These are phyloP conservation scores for Fonsecaea multimorphosa DNA, from an alignment of 2,329 filamentous ascomycete species.

Conservation along the genomic window DNA sequence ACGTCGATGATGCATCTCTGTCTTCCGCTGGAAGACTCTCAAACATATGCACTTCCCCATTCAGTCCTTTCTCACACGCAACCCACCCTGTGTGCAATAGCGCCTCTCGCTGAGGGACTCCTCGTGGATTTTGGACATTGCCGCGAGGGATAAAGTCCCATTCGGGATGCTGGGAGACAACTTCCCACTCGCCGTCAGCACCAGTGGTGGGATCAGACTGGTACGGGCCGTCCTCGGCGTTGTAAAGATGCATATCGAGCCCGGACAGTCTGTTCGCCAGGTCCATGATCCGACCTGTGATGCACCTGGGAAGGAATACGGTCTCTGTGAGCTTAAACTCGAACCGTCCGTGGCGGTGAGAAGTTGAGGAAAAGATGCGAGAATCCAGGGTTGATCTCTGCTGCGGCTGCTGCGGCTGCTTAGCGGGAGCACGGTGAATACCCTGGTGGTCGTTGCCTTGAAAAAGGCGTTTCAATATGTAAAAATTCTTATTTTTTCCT, in stretches of 20 bases:
- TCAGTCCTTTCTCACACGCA: neutral
- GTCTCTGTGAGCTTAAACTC: slow-evolving; percentile 2
- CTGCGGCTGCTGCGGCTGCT: neutral
- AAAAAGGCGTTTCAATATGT: too few relatives aligned
- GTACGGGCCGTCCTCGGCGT: slow-evolving; percentile 4
- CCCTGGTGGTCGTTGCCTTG: too few relatives aligned
- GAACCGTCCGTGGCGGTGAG: neutral
- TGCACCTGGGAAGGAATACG: neutral
- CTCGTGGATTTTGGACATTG: neutral
- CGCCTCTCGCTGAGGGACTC: neutral
- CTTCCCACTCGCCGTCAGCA: slow-evolving; percentile 3
- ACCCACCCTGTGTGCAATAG: neutral
- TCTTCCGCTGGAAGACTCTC: neutral
- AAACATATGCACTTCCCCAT: neutral
- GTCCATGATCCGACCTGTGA: neutral
- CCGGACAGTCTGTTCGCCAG: slow-evolving; percentile 4
- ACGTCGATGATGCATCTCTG: neutral
- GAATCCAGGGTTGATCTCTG: neutral
- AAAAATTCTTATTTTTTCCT: too few relatives aligned
- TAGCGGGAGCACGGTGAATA: too few relatives aligned
- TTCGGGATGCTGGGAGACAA: slow-evolving; percentile 6
- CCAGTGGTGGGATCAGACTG: neutral
- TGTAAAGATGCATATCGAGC: slow-evolving; percentile 7
- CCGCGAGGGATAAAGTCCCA: slow-evolving; percentile 9
- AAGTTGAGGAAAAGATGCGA: slow-evolving; percentile 8